Percentiles rank a stretch among this genome's conserved stretches.
These are phyloP conservation scores for Crithidia bombi DNA, from an alignment of 208 protist species.

Conservation along the genomic window DNA sequence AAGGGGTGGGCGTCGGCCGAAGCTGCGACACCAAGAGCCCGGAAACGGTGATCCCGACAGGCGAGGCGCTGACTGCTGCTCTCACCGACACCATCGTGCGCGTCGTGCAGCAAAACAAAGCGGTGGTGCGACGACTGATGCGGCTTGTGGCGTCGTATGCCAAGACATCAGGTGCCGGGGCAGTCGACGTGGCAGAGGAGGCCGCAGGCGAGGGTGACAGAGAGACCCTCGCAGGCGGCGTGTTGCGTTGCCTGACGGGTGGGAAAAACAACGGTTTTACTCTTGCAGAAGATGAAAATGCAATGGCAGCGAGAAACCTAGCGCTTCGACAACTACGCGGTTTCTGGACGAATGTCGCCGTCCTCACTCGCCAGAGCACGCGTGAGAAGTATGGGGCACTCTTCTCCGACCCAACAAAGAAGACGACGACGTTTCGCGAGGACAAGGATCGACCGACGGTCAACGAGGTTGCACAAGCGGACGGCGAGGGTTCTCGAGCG, in stretches of 20 bases:
- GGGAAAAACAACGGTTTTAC: too few species aligned
- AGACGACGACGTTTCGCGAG: too few species aligned
- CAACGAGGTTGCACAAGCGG: too few species aligned
- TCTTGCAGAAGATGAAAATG: neutral
- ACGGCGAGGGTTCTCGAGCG: too few species aligned
- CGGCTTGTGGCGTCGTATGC: conserved; percentile 26
- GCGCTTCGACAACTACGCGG: conserved; percentile 10
- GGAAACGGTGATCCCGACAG: too few species aligned
- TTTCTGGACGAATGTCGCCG: conserved; percentile 29
- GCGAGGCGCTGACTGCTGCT: neutral
- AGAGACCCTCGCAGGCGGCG: neutral
- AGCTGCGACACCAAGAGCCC: too few species aligned
- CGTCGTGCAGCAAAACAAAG: conserved; percentile 32
- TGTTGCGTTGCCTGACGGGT: conserved; percentile 25
- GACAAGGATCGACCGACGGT: too few species aligned
- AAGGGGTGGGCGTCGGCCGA: too few species aligned
- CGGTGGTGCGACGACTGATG: conserved; percentile 33
- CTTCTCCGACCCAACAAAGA: too few species aligned
- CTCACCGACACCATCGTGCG: conserved; percentile 21
- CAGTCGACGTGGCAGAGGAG: neutral
- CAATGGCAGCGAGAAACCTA: neutral
- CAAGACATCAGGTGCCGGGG: neutral
- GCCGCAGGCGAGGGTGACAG: neutral
- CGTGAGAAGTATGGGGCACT: neutral
- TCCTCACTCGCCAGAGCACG: conserved; percentile 2